Base-by-base conservation (phyloP, 2,329 filamentous ascomycete species). In the Stenocarpella maydis region DNA sequence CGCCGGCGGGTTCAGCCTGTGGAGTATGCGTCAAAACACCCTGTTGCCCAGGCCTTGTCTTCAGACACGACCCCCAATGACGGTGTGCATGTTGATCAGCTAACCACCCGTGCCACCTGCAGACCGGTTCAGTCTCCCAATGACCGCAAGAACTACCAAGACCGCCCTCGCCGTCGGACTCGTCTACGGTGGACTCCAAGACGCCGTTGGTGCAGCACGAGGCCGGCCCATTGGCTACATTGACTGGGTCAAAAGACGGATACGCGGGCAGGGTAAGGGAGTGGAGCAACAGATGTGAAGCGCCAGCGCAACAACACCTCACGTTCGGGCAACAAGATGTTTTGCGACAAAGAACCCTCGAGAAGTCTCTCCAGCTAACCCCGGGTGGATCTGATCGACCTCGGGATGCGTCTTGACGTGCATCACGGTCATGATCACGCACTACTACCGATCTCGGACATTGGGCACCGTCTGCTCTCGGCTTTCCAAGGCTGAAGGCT, bases 1-100 rank as follows among this genome's bases (percentile, higher is more conserved):
- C 43, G 93, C 95, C 0, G 95, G 95, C 2, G 86, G 90, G 10
- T 98, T 97, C 84, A 97, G 94, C 78, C 82, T 94, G 69, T 92
- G 92, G 88, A 92, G 94, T 95, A 85, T 78, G 91, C 84, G 58
- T 53, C 63, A 2, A 17, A 49, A 47, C 24, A 67, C 34, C 52
- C 3, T 28, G 19, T 10, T 24, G 31, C 15, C 24, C 5, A 17
- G 19, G 21, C 3, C 21, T 41, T 26, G 21, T 41, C 9, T 28
- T n/a, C 37, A 19, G 53, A 41, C 53, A 41, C 41, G 2, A 6
- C n/a, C 21, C 61, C 49, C 34, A 5, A 37, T 14, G 34, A 15
- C 17, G 41, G 24, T 15, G 49, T 54, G 66, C 49, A 69, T 71
- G 34, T 37, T 37, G 21, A 50, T 26, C 21, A 65, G 55, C 68